Evolutionary conservation across 768 basidiomycete genomes (phyloP).

Genomic region (Baorangia bicolor): DNA sequence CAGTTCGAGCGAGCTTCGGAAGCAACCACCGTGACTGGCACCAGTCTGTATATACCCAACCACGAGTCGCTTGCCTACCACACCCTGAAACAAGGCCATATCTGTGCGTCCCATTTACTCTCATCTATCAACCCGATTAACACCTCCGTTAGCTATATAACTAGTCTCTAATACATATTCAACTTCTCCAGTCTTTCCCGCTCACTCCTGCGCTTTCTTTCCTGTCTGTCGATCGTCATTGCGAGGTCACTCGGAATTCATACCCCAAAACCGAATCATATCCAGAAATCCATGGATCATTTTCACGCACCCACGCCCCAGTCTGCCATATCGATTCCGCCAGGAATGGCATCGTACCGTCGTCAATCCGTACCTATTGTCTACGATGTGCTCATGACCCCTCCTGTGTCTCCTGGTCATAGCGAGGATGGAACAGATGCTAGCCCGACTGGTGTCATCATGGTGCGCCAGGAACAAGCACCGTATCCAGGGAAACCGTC

Average conservation of each 20-base stretch:
- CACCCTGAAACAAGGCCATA: slow-evolving; percentile 12
- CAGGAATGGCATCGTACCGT: slow-evolving; percentile 22
- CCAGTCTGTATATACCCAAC: not conserved
- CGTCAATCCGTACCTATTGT: slow-evolving; percentile 45
- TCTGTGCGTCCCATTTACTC: slow-evolving; percentile 10
- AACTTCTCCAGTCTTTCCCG: slow-evolving; percentile 1
- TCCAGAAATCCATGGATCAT: slow-evolving; percentile 27
- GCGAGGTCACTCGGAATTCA: not conserved
- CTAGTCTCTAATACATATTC: not conserved
- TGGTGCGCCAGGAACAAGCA: slow-evolving; percentile 14
- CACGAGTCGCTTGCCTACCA: not conserved
- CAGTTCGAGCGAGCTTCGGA: slow-evolving; percentile 10
- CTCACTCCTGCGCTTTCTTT: not conserved
- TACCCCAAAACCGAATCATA: not conserved
- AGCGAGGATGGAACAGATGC: slow-evolving; percentile 39
- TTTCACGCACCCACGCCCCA: slow-evolving; percentile 23
- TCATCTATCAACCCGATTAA: slow-evolving; percentile 3
- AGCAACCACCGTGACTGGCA: slow-evolving; percentile 13
- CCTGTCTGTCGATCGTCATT: not conserved
- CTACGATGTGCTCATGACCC: slow-evolving; percentile 64
- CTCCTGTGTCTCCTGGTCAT: slow-evolving; percentile 62
- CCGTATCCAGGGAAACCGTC: slow-evolving; percentile 8
- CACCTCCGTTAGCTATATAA: slow-evolving; percentile 7
- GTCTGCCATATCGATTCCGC: slow-evolving; percentile 10
- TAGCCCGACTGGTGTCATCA: slow-evolving; percentile 4